Evolutionary conservation across 2,329 filamentous ascomycete genomes (phyloP).

Genomic region (Colletotrichum lentis): DNA sequence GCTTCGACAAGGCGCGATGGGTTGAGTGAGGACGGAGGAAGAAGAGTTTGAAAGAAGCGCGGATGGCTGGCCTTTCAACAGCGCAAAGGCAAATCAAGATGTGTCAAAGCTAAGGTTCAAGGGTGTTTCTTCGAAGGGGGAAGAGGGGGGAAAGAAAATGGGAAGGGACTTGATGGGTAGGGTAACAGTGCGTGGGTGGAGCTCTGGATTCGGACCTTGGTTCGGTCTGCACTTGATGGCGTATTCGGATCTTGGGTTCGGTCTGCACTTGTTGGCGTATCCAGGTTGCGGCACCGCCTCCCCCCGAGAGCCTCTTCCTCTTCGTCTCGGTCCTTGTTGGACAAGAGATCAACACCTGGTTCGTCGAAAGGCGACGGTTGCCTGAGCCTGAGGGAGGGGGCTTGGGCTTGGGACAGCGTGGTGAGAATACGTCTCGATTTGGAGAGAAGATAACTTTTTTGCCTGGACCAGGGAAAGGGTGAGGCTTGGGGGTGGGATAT

Average conservation of each 20-base stretch:
- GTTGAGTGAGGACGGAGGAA: not conserved
- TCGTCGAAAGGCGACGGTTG: conserved; percentile 1
- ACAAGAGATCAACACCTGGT: conserved; percentile 1
- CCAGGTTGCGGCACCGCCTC: conserved; percentile 14
- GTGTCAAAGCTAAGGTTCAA: conserved; percentile 24
- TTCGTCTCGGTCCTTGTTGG: not conserved
- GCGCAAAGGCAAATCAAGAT: not conserved
- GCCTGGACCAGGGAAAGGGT: conserved; percentile 2
- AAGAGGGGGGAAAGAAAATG: conserved; percentile 18
- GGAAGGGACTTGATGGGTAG: conserved; percentile 12
- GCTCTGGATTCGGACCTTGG: conserved; percentile 14
- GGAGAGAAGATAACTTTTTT: not conserved
- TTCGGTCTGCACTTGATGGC: conserved; percentile 12
- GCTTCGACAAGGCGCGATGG: not conserved
- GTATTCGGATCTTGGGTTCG: no score
- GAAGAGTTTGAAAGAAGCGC: not conserved
- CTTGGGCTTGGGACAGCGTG: conserved; percentile 12
- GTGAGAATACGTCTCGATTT: not conserved
- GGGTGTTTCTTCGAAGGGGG: conserved; percentile 7
- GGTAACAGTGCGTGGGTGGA: conserved; percentile 28
- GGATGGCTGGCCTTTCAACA: not conserved
- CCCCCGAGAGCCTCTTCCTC: conserved; percentile 12
- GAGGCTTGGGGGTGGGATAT: conserved; percentile 8
- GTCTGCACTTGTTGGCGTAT: conserved; percentile 21
- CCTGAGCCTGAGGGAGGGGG: not conserved